These are phyloP conservation scores for cucumber (Cucumis sativus) DNA, from an alignment of 306 rosid species.

Conservation along the genomic window Cucumber_9930_V3 NC_026660.2:19020501-19021000, in stretches of 20 bases:
- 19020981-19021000: background rate
- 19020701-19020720: background rate
- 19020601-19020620: constrained; percentile 20
- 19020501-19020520: background rate
- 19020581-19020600: background rate
- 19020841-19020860: constrained; percentile 13
- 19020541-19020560: background rate
- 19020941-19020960: constrained; percentile 51
- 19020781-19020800: background rate
- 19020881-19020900: constrained; percentile 36
- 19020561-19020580: constrained; percentile 1
- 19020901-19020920: constrained; percentile 43
- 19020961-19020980: constrained; percentile 17
- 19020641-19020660: constrained; percentile 5
- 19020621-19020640: background rate
- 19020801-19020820: constrained; percentile 13
- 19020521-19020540: background rate
- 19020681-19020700: background rate
- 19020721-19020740: background rate
- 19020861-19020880: constrained; percentile 47
- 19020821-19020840: constrained; percentile 19
- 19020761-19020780: background rate
- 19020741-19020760: background rate
- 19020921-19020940: constrained; percentile 27
- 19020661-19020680: background rate